Evolutionary conservation across 768 basidiomycete species (phyloP).

Genomic region (Boletus patriciae): DNA sequence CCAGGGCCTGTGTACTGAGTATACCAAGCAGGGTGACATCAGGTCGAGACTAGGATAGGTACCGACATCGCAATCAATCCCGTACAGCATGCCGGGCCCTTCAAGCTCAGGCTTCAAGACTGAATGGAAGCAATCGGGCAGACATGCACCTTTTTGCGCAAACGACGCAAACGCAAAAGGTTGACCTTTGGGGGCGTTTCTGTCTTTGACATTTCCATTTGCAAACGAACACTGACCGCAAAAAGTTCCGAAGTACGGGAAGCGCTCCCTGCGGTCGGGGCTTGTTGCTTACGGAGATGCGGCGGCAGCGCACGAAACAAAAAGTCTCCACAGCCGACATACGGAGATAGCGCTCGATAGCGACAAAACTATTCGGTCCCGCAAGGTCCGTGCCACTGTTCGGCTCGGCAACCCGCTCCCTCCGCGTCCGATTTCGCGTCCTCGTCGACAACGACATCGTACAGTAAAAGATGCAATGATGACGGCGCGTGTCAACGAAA

Average conservation of each 20-base stretch:
- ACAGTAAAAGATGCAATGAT: background rate
- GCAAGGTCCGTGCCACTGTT: background rate
- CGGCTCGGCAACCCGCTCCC: background rate
- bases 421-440: background rate
- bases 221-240: background rate
- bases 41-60: background rate
- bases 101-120: background rate
- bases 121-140: background rate
- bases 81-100: background rate
- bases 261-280: background rate
- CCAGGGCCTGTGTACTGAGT: background rate
- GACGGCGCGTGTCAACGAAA: background rate
- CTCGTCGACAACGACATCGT: background rate
- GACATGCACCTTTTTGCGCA: conserved; percentile 12
- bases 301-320: background rate
- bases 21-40: background rate
- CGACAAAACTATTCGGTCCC: background rate
- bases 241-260: background rate
- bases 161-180: background rate
- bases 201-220: conserved; percentile 15
- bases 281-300: background rate
- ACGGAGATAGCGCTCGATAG: background rate
- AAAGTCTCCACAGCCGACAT: background rate
- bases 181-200: background rate
- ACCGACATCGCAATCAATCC: background rate